Evolutionary conservation across 2,329 filamentous ascomycete species (phyloP).

Genomic region (Microsporum audouinii): DNA sequence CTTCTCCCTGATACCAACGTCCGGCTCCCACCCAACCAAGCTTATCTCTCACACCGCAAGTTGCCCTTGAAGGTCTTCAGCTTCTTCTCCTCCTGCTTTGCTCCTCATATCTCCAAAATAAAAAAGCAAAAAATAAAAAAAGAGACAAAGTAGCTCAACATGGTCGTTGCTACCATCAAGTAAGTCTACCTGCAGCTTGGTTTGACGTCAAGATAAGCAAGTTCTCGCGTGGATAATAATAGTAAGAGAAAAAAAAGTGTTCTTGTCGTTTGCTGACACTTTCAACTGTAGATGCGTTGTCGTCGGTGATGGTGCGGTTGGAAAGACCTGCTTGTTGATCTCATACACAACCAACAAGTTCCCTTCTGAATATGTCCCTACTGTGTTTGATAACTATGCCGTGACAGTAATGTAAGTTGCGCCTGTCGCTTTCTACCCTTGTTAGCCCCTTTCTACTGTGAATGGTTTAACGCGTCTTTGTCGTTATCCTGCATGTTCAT

Average conservation of each 20-base stretch:
- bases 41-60: neutral
- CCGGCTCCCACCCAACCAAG: neutral
- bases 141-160: constrained; percentile 23
- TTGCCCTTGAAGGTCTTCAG: constrained; percentile 1
- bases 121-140: constrained; percentile 1
- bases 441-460: neutral
- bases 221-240: neutral
- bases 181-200: constrained; percentile 29
- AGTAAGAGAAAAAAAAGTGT: neutral
- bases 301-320: constrained; percentile 97
- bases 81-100: neutral
- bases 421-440: constrained; percentile 32
- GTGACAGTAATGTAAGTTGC: constrained; percentile 89
- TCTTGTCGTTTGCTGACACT: no score
- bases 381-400: constrained; percentile 98
- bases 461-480: neutral
- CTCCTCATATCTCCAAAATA: neutral
- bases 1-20: neutral
- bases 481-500: neutral
- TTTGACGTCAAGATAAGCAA: neutral
- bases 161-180: constrained; percentile 56
- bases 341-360: constrained; percentile 99
- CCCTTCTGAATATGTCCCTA: constrained; percentile 98
- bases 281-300: constrained; percentile 69
- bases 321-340: constrained; percentile 97